Conservation (phyloP, 2,329 filamentous ascomycete species). For the Harringtonia aguacate region DNA sequence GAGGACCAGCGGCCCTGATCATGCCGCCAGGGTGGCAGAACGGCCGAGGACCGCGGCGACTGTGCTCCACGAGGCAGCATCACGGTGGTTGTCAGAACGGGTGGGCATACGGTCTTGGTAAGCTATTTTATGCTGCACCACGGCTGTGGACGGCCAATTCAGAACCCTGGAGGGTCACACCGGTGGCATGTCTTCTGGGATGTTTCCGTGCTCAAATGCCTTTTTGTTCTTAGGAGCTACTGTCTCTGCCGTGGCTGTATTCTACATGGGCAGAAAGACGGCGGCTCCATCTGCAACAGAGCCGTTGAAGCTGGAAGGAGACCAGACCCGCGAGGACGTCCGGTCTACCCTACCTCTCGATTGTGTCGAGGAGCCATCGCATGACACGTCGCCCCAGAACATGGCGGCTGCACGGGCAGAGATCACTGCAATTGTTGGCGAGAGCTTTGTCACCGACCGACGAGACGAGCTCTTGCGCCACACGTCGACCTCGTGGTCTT, state of each 20-base stretch:
- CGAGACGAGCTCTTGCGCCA: slow-evolving; percentile 44
- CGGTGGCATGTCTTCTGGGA: no score
- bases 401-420: slow-evolving; percentile 58
- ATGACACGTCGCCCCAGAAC: slow-evolving; percentile 50
- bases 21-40: no score
- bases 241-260: not conserved
- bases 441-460: slow-evolving; percentile 50
- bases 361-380: slow-evolving; percentile 34
- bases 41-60: no score
- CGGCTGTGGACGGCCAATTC: no score
- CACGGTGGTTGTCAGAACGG: no score
- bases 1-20: no score
- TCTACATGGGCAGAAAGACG: not conserved
- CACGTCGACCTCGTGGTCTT: slow-evolving; percentile 51
- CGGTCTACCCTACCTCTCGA: slow-evolving; percentile 49
- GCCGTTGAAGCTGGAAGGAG: not conserved
- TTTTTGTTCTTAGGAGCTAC: not conserved
- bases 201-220: not conserved
- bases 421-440: slow-evolving; percentile 50
- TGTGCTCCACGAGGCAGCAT: no score
- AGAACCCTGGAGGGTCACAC: no score
- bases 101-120: no score
- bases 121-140: no score
- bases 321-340: slow-evolving; percentile 11
- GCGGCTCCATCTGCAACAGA: not conserved